Evolutionary conservation across 1,284 basidiomycete species (phyloP), one percentile per base, ranked within the genome.

Genomic region (Malassezia globosa): DNA sequence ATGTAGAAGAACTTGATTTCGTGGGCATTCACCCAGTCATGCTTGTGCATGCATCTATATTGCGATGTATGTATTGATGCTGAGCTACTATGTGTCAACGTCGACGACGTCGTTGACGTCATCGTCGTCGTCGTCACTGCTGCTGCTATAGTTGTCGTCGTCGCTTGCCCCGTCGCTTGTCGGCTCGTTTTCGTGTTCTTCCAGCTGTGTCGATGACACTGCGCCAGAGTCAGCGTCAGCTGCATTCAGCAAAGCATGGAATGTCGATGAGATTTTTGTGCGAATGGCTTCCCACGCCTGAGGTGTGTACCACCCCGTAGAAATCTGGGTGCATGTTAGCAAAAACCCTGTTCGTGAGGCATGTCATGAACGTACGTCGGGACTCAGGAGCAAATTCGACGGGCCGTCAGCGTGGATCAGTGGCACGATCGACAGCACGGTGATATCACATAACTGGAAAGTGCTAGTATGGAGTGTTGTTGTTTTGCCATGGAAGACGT

Each of bases 361-460:
- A n/a, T n/a, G n/a, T 0, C 13, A 6, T 18, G 18, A 11, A 55
- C 53, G 44, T 37, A 55, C 49, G 37, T 55, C 44, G 5, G 53
- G 44, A n/a, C n/a, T 22, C 2, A 33, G 26, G 1, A 36, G 38
- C 2, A 61, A 24, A 27, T 50, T 37, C 6, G 7, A 11, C 1
- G 44, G 39, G 7, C 57, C 54, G 4, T 33, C 11, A 7, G 48
- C 39, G 19, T 48, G 45, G 35, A 69, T 64, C 14, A 51, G 59
- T 1, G 60, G 55, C 23, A 34, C 38, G 25, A 63, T 58, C 13
- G 87, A 80, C 0, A 82, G 80, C 69, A 96, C 94, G 8, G 77
- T 74, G 53, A 97, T 85, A 71, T 97, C 92, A 70, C 85, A 85
- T 5, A 97, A 76, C 72, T 95, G 90, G 72, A 87, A 97, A 16